A percentile compares a stretch with the other conserved stretches of the same genome.
phyloP scores from a whole-genome alignment of 768 basidiomycete species.

The Lentinula boryana region DNA sequence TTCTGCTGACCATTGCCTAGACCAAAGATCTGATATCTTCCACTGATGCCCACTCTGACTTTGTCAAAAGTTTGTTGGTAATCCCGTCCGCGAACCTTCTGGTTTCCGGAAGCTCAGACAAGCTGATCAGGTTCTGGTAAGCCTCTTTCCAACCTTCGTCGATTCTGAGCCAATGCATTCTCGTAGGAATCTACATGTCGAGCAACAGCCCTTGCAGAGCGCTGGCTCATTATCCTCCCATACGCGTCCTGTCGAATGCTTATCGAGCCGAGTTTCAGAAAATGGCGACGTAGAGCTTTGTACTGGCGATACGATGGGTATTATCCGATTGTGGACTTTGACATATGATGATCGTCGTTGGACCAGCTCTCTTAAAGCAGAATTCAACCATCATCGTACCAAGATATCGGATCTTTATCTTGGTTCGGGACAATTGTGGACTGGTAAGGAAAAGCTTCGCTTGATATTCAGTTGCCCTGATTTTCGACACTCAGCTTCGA shows the following conservation, averaged over 20 bases:
- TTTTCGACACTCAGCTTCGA: conserved; percentile 54
- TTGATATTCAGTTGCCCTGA: neutral
- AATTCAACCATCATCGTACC: conserved; percentile 73
- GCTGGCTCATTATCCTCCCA: conserved; percentile 76
- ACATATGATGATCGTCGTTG: conserved; percentile 43
- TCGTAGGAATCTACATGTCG: conserved; percentile 53
- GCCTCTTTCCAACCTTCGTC: conserved; percentile 13
- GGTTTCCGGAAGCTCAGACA: conserved; percentile 88
- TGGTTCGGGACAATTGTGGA: conserved; percentile 79
- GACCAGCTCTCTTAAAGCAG: conserved; percentile 43
- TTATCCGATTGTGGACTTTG: conserved; percentile 78
- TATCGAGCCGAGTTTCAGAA: conserved; percentile 50
- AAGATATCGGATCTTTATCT: conserved; percentile 70
- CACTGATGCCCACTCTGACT: conserved; percentile 79
- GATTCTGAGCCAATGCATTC: neutral
- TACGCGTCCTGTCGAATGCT: conserved; percentile 79
- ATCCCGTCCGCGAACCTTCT: conserved; percentile 62
- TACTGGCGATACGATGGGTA: conserved; percentile 90
- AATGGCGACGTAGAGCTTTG: conserved; percentile 51
- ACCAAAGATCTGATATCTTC: conserved; percentile 65
- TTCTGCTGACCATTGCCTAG: conserved; percentile 31
- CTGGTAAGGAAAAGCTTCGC: conserved; percentile 42
- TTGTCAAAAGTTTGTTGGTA: conserved; percentile 80
- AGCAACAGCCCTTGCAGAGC: conserved; percentile 34
- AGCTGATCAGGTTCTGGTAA: conserved; percentile 82